These are phyloP conservation scores for Udeniomyces megalosporus DNA, from an alignment of 768 basidiomycete species.

Conservation along the genomic window DNA sequence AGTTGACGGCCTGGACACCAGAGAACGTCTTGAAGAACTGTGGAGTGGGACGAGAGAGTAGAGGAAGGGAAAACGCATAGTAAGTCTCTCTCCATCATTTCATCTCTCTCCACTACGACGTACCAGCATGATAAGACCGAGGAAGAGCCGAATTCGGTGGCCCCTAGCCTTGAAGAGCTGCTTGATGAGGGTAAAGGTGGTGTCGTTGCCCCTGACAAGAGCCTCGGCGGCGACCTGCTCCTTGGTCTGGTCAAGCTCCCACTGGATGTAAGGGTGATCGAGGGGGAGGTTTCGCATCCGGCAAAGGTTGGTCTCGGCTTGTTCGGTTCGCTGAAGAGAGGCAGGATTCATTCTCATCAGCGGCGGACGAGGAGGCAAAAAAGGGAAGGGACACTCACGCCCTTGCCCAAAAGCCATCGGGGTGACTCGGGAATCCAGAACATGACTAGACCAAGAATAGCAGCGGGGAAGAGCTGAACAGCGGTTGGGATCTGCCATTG, in stretches of 20 bases:
- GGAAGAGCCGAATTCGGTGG: conserved; percentile 4
- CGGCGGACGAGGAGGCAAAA: too few relatives aligned
- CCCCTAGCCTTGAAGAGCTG: conserved; percentile 7
- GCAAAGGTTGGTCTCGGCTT: conserved; percentile 25
- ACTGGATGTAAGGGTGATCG: conserved; percentile 24
- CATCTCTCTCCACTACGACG: too few relatives aligned
- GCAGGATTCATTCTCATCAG: too few relatives aligned
- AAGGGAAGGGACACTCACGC: neutral
- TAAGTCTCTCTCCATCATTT: too few relatives aligned
- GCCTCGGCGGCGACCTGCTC: conserved; percentile 19
- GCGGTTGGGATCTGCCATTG: neutral
- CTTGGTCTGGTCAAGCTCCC: conserved; percentile 18
- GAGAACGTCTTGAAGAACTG: conserved; percentile 7
- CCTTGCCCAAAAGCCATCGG: conserved; percentile 7
- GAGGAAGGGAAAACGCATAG: too few relatives aligned
- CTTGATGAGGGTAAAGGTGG: conserved; percentile 1
- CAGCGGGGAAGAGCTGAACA: conserved; percentile 2
- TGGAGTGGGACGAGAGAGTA: neutral
- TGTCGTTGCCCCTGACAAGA: neutral
- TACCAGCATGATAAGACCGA: neutral
- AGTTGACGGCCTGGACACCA: conserved; percentile 27
- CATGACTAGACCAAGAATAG: neutral
- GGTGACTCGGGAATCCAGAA: conserved; percentile 11
- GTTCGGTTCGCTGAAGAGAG: conserved; percentile 8
- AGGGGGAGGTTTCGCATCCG: conserved; percentile 25